Conservation (phyloP, 1,284 basidiomycete genomes). For the Mrakiaceae sp. region DNA sequence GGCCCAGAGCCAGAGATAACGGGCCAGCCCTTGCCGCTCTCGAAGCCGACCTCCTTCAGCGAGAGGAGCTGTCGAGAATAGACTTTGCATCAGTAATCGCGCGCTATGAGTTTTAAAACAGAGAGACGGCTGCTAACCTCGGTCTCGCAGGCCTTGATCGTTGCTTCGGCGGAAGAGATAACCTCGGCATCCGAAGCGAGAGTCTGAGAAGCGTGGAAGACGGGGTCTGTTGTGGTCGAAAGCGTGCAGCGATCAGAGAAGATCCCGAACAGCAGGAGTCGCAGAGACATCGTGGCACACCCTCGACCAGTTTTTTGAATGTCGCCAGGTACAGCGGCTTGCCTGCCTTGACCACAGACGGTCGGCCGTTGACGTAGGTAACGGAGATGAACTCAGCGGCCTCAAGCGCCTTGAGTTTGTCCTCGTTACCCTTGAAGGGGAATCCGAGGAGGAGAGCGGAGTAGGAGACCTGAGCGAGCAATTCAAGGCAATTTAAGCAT, state of each 20-base stretch:
- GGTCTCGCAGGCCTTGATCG: constrained; percentile 58
- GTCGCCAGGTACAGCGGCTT: constrained; percentile 45
- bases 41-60: too few relatives aligned
- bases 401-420: constrained; percentile 70
- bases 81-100: too few relatives aligned
- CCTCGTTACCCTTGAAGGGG: constrained; percentile 86
- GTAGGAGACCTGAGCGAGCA: constrained; percentile 53
- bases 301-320: constrained; percentile 2
- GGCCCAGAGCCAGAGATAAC: too few relatives aligned
- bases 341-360: constrained; percentile 72
- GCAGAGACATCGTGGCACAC: not conserved
- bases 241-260: not conserved
- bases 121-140: constrained; percentile 43
- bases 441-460: constrained; percentile 69
- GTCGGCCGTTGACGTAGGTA: constrained; percentile 64
- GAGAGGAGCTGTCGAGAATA: too few relatives aligned
- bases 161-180: constrained; percentile 54
- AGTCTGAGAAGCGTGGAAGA: constrained; percentile 73
- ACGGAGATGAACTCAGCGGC: constrained; percentile 80
- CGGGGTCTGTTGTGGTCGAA: constrained; percentile 44
- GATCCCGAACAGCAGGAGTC: not conserved
- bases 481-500: not conserved
- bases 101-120: too few relatives aligned
- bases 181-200: constrained; percentile 64
- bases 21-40: too few relatives aligned